A percentile compares a stretch with the other conserved stretches of the same genome.
phyloP scores from a whole-genome alignment of 192 early-diverging fungal genomes.

The Powellomyces hirtus region DNA sequence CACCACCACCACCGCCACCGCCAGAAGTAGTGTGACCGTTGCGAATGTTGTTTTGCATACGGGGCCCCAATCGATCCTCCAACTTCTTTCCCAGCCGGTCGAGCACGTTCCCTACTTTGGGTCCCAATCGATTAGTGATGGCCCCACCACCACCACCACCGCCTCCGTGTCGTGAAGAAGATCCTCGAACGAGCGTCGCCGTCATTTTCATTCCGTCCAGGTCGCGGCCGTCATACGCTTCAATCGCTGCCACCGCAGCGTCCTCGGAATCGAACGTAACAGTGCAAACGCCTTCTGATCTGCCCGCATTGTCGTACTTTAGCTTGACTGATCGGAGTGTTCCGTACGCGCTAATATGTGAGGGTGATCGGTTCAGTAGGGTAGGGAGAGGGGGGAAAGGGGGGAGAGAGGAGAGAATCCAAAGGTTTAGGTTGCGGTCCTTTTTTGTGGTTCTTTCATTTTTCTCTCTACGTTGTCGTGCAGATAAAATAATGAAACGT shows the following conservation, averaged over 20 bases:
- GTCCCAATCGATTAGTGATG: constrained; percentile 9
- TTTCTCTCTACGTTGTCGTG: neutral
- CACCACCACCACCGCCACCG: neutral
- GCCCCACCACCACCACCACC: neutral
- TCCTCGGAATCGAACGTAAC: constrained; percentile 5
- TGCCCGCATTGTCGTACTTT: constrained; percentile 25
- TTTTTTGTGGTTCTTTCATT: neutral
- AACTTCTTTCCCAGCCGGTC: constrained; percentile 14
- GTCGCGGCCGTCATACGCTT: constrained; percentile 15
- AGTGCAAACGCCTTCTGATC: constrained; percentile 12
- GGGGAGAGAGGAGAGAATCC: neutral
- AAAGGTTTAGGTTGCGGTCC: neutral
- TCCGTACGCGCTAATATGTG: neutral
- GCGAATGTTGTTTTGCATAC: neutral
- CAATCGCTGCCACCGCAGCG: constrained; percentile 9
- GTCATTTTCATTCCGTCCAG: constrained; percentile 21
- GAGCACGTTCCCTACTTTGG: constrained; percentile 17
- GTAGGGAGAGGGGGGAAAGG: neutral
- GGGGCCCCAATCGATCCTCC: constrained; percentile 18
- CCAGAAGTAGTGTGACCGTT: neutral
- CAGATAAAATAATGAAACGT: no score
- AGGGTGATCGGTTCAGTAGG: constrained; percentile 5
- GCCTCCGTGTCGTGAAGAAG: neutral
- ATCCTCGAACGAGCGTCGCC: constrained; percentile 3
- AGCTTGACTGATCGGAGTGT: constrained; percentile 9